Evolutionary conservation across 2,329 filamentous ascomycete genomes (phyloP).

Genomic region (Venturia pyrina): DNA sequence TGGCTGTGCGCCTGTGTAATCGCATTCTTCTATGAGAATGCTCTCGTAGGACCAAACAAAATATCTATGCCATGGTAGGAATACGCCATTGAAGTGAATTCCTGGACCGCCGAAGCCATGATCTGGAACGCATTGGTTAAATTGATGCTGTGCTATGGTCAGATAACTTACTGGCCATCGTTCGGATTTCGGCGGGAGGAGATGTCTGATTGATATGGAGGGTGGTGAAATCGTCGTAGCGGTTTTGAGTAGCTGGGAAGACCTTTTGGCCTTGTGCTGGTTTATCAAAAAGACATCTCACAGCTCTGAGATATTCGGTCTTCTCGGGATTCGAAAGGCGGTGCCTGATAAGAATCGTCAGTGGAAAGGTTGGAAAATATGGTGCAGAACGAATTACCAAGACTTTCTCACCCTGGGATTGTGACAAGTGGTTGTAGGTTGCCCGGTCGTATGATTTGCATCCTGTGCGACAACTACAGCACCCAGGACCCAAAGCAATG

Average conservation of each 20-base stretch:
- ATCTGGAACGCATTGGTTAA: neutral
- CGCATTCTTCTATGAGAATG: slow-evolving; percentile 32
- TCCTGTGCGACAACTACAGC: neutral
- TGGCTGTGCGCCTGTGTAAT: slow-evolving; percentile 32
- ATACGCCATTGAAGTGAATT: slow-evolving; percentile 8
- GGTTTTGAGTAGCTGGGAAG: slow-evolving; percentile 22
- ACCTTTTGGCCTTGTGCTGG: slow-evolving; percentile 18
- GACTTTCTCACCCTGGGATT: slow-evolving; percentile 2
- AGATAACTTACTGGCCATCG: neutral
- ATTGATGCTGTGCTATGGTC: no score
- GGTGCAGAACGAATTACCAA: neutral
- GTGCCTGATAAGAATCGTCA: neutral
- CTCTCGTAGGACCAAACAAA: slow-evolving; percentile 33
- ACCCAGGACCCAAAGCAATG: neutral
- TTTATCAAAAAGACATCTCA: slow-evolving; percentile 24
- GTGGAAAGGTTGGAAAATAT: neutral
- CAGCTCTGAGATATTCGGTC: slow-evolving; percentile 24
- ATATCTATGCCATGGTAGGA: slow-evolving; percentile 21
- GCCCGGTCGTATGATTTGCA: neutral
- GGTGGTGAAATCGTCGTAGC: slow-evolving; percentile 20
- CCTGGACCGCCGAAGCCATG: neutral
- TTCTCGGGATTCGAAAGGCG: slow-evolving; percentile 1
- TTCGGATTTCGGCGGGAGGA: neutral
- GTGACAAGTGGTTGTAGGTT: neutral
- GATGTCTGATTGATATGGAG: slow-evolving; percentile 8